A percentile compares a stretch with the other conserved stretches of the same genome.
These are phyloP conservation scores for Musa troglodytarum DNA, from an alignment of 176 grass and related monocot species.

Conservation along the genomic window DNA sequence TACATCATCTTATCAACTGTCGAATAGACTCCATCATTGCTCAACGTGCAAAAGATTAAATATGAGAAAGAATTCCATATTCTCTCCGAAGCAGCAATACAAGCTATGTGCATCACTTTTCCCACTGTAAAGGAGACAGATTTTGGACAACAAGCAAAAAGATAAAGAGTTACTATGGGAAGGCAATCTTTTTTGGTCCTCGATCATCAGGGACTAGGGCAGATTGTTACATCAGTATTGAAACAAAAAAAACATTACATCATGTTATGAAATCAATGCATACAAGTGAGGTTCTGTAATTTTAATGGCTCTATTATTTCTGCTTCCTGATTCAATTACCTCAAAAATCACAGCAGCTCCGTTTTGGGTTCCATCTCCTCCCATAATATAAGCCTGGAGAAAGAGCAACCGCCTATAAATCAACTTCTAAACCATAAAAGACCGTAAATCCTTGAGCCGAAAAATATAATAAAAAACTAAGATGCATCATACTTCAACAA, in stretches of 20 bases:
- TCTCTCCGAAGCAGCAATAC: neutral
- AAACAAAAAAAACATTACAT: too few relatives aligned
- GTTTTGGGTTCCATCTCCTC: constrained; percentile 16
- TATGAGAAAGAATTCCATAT: neutral
- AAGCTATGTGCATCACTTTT: too few relatives aligned
- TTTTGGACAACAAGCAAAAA: neutral
- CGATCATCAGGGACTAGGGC: too few relatives aligned
- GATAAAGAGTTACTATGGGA: too few relatives aligned
- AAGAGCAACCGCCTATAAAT: neutral
- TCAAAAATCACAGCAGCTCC: constrained; percentile 10
- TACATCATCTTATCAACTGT: too few relatives aligned
- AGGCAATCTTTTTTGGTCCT: too few relatives aligned
- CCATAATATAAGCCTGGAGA: constrained; percentile 8
- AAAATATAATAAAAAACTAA: neutral
- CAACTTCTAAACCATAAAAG: neutral
- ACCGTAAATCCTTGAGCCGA: neutral
- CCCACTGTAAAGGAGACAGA: too few relatives aligned
- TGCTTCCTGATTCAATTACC: neutral
- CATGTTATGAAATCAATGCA: too few relatives aligned
- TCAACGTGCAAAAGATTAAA: neutral
- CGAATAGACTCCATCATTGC: too few relatives aligned
- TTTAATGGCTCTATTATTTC: neutral
- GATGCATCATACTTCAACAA: neutral
- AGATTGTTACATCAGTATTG: too few relatives aligned
- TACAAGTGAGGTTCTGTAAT: neutral